phyloP scores from a whole-genome alignment of 345 rosid genomes.

The Salix viminalis region DNA sequence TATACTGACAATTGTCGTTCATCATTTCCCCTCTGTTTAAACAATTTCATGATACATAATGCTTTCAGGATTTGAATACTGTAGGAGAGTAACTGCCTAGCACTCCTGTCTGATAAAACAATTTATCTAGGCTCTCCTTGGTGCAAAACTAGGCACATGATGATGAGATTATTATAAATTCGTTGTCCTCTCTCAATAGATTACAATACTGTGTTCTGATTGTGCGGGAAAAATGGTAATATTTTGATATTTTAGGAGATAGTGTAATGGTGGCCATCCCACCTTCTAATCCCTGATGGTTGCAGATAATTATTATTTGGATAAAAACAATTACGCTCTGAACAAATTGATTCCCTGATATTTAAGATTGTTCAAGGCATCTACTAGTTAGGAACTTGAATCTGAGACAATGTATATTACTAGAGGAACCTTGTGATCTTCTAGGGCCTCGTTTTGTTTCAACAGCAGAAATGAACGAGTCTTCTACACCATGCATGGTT shows the following conservation, averaged over 20 bases:
- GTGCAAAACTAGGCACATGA: neutral
- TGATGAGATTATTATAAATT: neutral
- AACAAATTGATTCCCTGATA: neutral
- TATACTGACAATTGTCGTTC: neutral
- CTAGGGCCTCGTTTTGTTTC: neutral
- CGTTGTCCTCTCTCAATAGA: neutral
- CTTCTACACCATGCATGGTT: neutral
- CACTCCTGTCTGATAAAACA: neutral
- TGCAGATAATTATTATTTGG: neutral
- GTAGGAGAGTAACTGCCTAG: neutral
- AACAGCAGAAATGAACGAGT: neutral
- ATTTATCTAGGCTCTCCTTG: neutral
- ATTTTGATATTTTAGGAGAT: neutral
- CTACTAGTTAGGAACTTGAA: neutral
- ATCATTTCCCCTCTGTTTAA: neutral
- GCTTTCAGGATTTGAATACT: neutral
- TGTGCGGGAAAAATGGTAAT: neutral
- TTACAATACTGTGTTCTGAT: neutral
- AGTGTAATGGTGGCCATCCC: neutral
- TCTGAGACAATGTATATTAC: neutral
- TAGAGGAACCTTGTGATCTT: neutral
- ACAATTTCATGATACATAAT: neutral
- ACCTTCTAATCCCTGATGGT: neutral
- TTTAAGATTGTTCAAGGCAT: neutral
- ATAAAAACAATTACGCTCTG: neutral